Percentiles rank a stretch among this genome's conserved stretches.
Evolutionary conservation across 345 rosid species (phyloP).

Genomic region (Dovyalis caffra): DNA sequence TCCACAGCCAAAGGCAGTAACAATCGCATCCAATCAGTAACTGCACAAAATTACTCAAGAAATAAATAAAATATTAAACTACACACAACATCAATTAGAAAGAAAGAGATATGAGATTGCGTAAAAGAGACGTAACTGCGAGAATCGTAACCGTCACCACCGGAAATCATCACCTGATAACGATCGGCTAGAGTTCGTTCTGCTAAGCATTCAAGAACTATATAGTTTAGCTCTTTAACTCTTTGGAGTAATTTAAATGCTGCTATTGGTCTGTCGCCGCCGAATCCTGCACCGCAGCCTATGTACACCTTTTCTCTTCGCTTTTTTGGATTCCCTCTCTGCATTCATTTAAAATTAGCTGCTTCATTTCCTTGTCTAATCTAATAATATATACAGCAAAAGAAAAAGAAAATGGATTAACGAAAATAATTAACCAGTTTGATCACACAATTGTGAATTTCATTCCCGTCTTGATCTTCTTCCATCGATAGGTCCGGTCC

Average conservation of each 20-base stretch:
- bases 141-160: constrained; percentile 70
- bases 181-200: constrained; percentile 89
- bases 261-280: constrained; percentile 75
- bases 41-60: constrained; percentile 27
- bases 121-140: constrained; percentile 41
- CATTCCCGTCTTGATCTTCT: constrained; percentile 20
- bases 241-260: constrained; percentile 80
- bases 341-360: constrained; percentile 17
- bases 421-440: constrained; percentile 28
- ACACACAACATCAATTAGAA: too few relatives aligned
- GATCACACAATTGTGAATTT: constrained; percentile 38
- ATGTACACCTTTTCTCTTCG: constrained; percentile 60
- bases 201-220: constrained; percentile 91
- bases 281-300: constrained; percentile 98
- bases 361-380: background rate
- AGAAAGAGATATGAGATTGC: background rate
- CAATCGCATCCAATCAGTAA: constrained; percentile 81
- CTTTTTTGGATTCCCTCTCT: constrained; percentile 64
- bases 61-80: background rate
- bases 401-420: background rate
- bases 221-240: constrained; percentile 60
- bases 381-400: background rate
- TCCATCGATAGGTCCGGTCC: constrained; percentile 23
- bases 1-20: constrained; percentile 74
- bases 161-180: constrained; percentile 55